Conservation (phyloP, 1,284 basidiomycete genomes). For the Retiboletus flavoniger region DNA sequence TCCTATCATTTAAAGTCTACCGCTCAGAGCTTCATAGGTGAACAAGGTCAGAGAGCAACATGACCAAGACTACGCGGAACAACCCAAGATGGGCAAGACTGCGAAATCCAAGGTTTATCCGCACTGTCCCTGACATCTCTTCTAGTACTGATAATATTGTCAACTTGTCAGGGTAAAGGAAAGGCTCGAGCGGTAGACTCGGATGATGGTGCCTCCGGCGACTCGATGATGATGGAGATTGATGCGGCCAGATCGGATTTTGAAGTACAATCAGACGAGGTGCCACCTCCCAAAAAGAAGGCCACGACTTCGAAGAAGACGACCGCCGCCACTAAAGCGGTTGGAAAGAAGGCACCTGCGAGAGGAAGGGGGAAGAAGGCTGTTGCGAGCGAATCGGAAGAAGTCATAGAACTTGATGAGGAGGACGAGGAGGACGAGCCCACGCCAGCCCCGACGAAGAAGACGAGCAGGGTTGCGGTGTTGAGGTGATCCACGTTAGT, state of each 20-base stretch:
- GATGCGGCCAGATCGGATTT: slow-evolving; percentile 53
- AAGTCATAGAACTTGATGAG: slow-evolving; percentile 49
- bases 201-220: slow-evolving; percentile 57
- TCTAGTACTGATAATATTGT: neutral
- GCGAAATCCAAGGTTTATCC: slow-evolving; percentile 42
- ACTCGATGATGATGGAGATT: slow-evolving; percentile 78
- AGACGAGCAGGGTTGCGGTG: slow-evolving; percentile 64
- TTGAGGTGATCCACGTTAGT: slow-evolving; percentile 47
- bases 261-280: slow-evolving; percentile 40
- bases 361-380: slow-evolving; percentile 38
- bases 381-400: slow-evolving; percentile 51
- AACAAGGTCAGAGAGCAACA: slow-evolving; percentile 64
- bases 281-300: slow-evolving; percentile 50
- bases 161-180: slow-evolving; percentile 41
- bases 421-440: slow-evolving; percentile 58
- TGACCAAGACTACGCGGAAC: slow-evolving; percentile 59
- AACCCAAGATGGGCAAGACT: slow-evolving; percentile 37
- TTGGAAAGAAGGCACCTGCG: slow-evolving; percentile 46
- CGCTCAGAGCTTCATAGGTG: slow-evolving; percentile 43
- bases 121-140: neutral
- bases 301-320: slow-evolving; percentile 38
- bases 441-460: slow-evolving; percentile 45
- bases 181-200: slow-evolving; percentile 51
- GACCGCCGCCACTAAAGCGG: slow-evolving; percentile 31
- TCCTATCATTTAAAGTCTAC: neutral